Evolutionary conservation across 805 yeast genomes (phyloP).

Genomic region (Sungouiella thailandica): DNA sequence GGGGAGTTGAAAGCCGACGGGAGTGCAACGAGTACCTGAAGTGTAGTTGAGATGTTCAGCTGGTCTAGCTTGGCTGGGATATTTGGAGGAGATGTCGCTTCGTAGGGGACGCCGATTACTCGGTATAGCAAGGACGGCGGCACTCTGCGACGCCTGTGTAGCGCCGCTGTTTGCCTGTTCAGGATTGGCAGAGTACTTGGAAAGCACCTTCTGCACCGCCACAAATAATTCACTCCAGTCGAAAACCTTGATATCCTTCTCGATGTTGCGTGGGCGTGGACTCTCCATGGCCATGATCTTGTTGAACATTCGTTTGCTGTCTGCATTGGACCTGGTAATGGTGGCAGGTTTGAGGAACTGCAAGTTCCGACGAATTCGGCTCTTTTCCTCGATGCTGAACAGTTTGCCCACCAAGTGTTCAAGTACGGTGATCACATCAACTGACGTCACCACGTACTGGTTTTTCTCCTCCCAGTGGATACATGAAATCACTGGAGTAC

Average conservation of each 20-base stretch:
- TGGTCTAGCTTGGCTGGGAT: not conserved
- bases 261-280: constrained; percentile 67
- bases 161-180: not conserved
- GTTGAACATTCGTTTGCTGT: constrained; percentile 19
- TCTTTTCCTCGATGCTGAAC: constrained; percentile 64
- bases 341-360: constrained; percentile 62
- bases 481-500: constrained; percentile 50
- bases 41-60: not conserved
- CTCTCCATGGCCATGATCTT: constrained; percentile 53
- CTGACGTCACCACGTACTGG: constrained; percentile 55
- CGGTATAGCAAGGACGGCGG: not conserved
- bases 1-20: not conserved
- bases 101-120: constrained; percentile 1
- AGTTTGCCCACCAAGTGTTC: constrained; percentile 52
- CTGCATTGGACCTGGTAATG: constrained; percentile 42
- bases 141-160: not conserved
- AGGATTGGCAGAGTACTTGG: constrained; percentile 43
- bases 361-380: constrained; percentile 60
- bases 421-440: constrained; percentile 53
- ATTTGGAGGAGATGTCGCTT: not conserved
- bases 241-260: constrained; percentile 65
- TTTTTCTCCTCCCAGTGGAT: constrained; percentile 49
- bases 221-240: constrained; percentile 49
- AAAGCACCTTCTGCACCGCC: constrained; percentile 53
- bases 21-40: not conserved